These are phyloP conservation scores for Acrasis kona DNA, from an alignment of 78 protist genomes.

Conservation along the genomic window DNA sequence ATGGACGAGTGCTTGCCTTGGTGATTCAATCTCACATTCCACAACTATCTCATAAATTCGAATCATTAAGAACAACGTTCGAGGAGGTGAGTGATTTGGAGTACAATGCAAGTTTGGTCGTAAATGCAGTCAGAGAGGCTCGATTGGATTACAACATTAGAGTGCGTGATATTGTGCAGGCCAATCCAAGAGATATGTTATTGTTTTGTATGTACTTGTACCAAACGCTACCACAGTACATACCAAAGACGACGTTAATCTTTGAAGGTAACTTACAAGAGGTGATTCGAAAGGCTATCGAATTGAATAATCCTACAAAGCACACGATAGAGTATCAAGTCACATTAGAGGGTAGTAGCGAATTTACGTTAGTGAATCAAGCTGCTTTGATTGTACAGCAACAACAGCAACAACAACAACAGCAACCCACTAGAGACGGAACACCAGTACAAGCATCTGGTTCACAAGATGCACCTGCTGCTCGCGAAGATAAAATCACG, in stretches of 20 bases:
- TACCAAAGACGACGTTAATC: constrained; percentile 36
- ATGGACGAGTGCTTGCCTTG: too few relatives aligned
- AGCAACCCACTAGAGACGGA: too few relatives aligned
- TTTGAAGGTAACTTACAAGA: constrained; percentile 31
- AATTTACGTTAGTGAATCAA: too few relatives aligned
- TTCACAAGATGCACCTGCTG: too few relatives aligned
- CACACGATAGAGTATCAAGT: constrained; percentile 24
- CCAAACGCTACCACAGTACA: constrained; percentile 28
- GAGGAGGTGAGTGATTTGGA: neutral
- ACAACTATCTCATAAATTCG: too few relatives aligned
- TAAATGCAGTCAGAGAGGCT: neutral
- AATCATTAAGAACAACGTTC: too few relatives aligned
- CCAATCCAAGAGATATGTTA: constrained; percentile 1
- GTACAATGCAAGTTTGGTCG: constrained; percentile 2
- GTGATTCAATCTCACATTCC: too few relatives aligned
- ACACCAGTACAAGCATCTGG: too few relatives aligned
- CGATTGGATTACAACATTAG: constrained; percentile 1
- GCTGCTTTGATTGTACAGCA: too few relatives aligned
- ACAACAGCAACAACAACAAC: too few relatives aligned
- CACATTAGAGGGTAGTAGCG: constrained; percentile 25
- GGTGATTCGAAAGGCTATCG: constrained; percentile 12
- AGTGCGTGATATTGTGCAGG: neutral
- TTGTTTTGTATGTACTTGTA: constrained; percentile 24
- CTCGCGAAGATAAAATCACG: neutral
- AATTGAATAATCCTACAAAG: constrained; percentile 37